Evolutionary conservation across 495 filamentous ascomycete genomes (phyloP).

Genomic region (Rostrohypoxylon terebratum): DNA sequence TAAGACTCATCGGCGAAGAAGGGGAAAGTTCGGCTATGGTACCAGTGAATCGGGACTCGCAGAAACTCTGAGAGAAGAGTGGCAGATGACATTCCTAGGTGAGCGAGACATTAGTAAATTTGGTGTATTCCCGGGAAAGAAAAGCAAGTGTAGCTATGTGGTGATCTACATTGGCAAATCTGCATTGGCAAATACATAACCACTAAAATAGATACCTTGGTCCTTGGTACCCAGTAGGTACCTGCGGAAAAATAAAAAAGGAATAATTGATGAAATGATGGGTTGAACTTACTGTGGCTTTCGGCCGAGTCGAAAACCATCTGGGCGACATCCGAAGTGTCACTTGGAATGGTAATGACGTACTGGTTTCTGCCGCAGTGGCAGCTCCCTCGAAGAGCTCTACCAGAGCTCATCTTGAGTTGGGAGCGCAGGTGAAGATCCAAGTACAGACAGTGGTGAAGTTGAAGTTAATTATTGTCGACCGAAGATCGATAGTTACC

Average conservation of each 20-base stretch:
- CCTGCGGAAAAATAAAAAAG: conserved; percentile 6
- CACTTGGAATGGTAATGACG: conserved; percentile 72
- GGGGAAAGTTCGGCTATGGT: conserved; percentile 74
- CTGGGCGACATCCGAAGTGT: conserved; percentile 65
- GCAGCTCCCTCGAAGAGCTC: conserved; percentile 75
- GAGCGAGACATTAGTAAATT: conserved; percentile 10
- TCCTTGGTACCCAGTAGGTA: not conserved
- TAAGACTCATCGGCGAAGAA: conserved; percentile 84
- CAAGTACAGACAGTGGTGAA: not conserved
- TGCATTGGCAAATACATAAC: too few relatives aligned
- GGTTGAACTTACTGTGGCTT: conserved; percentile 70
- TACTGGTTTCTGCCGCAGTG: conserved; percentile 89
- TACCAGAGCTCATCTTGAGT: conserved; percentile 32
- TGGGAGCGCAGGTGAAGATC: not conserved
- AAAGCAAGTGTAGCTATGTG: not conserved
- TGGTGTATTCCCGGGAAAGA: not conserved
- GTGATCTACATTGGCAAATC: not conserved
- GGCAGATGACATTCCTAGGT: conserved; percentile 71
- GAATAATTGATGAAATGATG: not conserved
- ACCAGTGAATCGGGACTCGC: conserved; percentile 81
- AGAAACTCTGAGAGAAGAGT: conserved; percentile 81
- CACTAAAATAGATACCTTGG: too few relatives aligned
- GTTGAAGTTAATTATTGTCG: not conserved
- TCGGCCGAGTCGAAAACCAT: conserved; percentile 76
- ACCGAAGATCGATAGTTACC: too few relatives aligned